These are phyloP conservation scores for Cyberlindnera sargentensis DNA, from an alignment of 805 yeast species.

Conservation along the genomic window DNA sequence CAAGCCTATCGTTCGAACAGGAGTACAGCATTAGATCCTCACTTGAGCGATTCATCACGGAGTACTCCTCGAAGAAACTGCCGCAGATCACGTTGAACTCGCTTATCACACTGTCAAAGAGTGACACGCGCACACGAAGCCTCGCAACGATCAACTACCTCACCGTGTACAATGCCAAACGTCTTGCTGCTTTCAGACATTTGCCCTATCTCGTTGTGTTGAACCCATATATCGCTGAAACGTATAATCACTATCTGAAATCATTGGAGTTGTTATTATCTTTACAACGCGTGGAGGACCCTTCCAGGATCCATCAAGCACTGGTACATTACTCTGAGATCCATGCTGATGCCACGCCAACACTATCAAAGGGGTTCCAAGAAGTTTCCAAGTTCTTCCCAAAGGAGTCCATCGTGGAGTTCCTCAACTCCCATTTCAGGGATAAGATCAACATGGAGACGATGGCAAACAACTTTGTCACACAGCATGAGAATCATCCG, in stretches of 20 bases:
- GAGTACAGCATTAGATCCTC: conserved; percentile 53
- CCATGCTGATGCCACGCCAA: conserved; percentile 81
- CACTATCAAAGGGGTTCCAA: conserved; percentile 73
- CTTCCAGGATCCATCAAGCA: conserved; percentile 43
- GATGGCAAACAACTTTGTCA: conserved; percentile 78
- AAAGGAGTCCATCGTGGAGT: conserved; percentile 44
- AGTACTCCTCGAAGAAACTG: conserved; percentile 44
- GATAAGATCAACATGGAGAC: conserved; percentile 86
- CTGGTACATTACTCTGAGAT: conserved; percentile 56
- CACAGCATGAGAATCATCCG: conserved; percentile 42
- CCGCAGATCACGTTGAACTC: conserved; percentile 48
- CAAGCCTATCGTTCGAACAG: conserved; percentile 32
- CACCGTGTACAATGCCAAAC: conserved; percentile 57
- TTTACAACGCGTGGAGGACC: conserved; percentile 33
- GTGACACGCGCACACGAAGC: conserved; percentile 29
- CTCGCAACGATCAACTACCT: conserved; percentile 50
- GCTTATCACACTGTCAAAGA: conserved; percentile 35
- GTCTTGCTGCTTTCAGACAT: conserved; percentile 61
- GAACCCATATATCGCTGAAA: conserved; percentile 79
- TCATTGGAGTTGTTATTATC: conserved; percentile 51
- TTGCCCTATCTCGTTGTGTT: conserved; percentile 80
- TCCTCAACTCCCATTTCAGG: conserved; percentile 68
- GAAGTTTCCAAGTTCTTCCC: conserved; percentile 49
- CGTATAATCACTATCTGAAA: conserved; percentile 64
- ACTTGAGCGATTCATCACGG: conserved; percentile 50